phyloP scores from a whole-genome alignment of 2,329 filamentous ascomycete species.

The Geosmithia morbida region DNA sequence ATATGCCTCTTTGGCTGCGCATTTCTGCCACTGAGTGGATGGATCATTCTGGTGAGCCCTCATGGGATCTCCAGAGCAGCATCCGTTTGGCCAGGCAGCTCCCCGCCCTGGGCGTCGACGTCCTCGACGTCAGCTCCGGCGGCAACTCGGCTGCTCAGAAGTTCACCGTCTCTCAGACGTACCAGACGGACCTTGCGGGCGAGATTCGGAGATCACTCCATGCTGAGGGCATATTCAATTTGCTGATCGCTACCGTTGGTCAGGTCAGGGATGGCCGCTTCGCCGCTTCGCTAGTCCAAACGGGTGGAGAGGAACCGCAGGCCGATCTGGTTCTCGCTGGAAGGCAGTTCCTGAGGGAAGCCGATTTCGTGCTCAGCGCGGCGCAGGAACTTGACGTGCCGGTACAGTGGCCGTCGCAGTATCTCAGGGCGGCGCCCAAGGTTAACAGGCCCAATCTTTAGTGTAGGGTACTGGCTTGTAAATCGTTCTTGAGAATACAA shows the following conservation, averaged over 20 bases:
- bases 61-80: slow-evolving; percentile 54
- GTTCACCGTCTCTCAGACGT: slow-evolving; percentile 47
- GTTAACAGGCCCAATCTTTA: background rate
- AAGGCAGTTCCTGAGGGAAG: slow-evolving; percentile 69
- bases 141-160: slow-evolving; percentile 52
- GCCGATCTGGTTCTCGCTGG: slow-evolving; percentile 63
- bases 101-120: slow-evolving; percentile 60
- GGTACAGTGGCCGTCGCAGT: slow-evolving; percentile 60
- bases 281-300: slow-evolving; percentile 45
- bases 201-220: slow-evolving; percentile 53
- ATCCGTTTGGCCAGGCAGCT: slow-evolving; percentile 34
- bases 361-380: slow-evolving; percentile 59
- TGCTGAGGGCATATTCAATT: slow-evolving; percentile 22
- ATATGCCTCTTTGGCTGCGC: slow-evolving; percentile 42
- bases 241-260: slow-evolving; percentile 65
- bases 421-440: slow-evolving; percentile 21
- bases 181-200: slow-evolving; percentile 62
- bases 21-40: slow-evolving; percentile 52
- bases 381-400: slow-evolving; percentile 59
- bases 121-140: slow-evolving; percentile 69
- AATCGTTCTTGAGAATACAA: no score
- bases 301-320: slow-evolving; percentile 20
- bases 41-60: slow-evolving; percentile 27
- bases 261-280: slow-evolving; percentile 54
- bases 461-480: no score